These are phyloP conservation scores for Lolium perenne DNA, from an alignment of 176 grass and related monocot species.

Conservation along the genomic window DNA sequence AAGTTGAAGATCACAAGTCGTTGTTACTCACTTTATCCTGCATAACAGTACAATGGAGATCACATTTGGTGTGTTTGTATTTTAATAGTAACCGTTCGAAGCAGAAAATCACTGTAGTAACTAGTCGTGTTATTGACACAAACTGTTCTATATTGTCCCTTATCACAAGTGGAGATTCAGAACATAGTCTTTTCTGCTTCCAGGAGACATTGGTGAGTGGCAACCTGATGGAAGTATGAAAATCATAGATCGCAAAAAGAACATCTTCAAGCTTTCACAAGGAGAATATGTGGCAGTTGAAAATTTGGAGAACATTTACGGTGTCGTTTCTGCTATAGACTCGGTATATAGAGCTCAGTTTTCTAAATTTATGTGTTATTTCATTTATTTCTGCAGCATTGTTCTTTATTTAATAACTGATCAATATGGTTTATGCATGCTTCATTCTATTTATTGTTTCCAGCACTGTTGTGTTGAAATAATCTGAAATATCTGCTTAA, in stretches of 20 bases:
- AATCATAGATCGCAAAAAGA: conserved; percentile 95
- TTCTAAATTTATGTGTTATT: conserved; percentile 13
- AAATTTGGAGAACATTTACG: conserved; percentile 91
- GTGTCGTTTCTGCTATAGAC: conserved; percentile 72
- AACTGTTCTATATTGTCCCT: conserved; percentile 23
- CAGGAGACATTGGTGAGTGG: conserved; percentile 94
- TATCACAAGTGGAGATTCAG: not conserved
- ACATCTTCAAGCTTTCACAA: conserved; percentile 95
- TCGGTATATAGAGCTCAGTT: conserved; percentile 54
- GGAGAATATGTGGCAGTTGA: conserved; percentile 95
- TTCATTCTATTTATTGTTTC: conserved; percentile 21
- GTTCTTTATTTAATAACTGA: conserved; percentile 8
- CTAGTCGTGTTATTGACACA: not conserved
- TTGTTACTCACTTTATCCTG: not conserved
- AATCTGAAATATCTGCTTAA: conserved; percentile 23
- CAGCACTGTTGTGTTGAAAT: conserved; percentile 17
- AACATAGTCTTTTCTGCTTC: conserved; percentile 39
- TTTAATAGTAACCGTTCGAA: not conserved
- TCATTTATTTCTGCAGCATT: conserved; percentile 22
- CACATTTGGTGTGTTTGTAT: not conserved
- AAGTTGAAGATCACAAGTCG: not conserved
- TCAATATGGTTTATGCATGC: not conserved
- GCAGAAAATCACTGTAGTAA: not conserved
- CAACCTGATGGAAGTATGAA: conserved; percentile 89
- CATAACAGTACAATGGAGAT: conserved; percentile 14